A percentile compares a stretch with the other conserved stretches of the same genome.
These are phyloP conservation scores for Dendrothele bispora DNA, from an alignment of 768 basidiomycete genomes.

Conservation along the genomic window DNA sequence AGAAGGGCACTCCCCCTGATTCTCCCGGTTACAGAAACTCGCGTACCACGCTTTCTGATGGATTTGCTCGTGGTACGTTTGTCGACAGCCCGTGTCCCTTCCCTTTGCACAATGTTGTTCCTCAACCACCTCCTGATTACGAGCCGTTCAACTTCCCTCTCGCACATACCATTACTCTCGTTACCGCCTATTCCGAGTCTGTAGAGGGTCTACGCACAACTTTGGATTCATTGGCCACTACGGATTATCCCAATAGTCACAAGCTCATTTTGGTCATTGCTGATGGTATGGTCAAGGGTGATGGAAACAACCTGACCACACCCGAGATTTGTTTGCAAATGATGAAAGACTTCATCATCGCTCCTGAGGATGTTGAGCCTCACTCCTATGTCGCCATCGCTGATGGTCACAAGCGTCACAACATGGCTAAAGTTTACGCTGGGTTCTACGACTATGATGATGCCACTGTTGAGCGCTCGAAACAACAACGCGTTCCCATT, in stretches of 20 bases:
- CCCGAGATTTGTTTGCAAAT: conserved; percentile 92
- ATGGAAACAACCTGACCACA: conserved; percentile 84
- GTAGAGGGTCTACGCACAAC: conserved; percentile 96
- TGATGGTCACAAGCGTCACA: conserved; percentile 99
- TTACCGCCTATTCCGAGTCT: conserved; percentile 98
- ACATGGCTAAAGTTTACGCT: conserved; percentile 98
- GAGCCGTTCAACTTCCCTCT: conserved; percentile 97
- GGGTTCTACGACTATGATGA: conserved; percentile 97
- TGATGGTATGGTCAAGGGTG: conserved; percentile 98
- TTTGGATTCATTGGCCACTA: conserved; percentile 96
- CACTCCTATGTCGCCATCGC: conserved; percentile 98
- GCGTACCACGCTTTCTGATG: conserved; percentile 71
- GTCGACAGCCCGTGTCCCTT: conserved; percentile 83
- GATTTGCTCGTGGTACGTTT: conserved; percentile 45
- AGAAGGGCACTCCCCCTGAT: conserved; percentile 71
- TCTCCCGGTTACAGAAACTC: conserved; percentile 72
- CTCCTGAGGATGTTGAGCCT: conserved; percentile 81
- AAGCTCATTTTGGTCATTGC: conserved; percentile 94
- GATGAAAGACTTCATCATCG: conserved; percentile 94
- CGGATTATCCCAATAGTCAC: conserved; percentile 98
- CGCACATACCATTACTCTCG: conserved; percentile 90
- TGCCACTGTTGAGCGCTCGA: conserved; percentile 82
- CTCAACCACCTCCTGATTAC: conserved; percentile 87
- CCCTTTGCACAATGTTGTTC: conserved; percentile 87
- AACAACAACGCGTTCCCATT: conserved; percentile 96